Evolutionary conservation across 768 basidiomycete genomes (phyloP).

Genomic region (Podaxis mareebaensis): DNA sequence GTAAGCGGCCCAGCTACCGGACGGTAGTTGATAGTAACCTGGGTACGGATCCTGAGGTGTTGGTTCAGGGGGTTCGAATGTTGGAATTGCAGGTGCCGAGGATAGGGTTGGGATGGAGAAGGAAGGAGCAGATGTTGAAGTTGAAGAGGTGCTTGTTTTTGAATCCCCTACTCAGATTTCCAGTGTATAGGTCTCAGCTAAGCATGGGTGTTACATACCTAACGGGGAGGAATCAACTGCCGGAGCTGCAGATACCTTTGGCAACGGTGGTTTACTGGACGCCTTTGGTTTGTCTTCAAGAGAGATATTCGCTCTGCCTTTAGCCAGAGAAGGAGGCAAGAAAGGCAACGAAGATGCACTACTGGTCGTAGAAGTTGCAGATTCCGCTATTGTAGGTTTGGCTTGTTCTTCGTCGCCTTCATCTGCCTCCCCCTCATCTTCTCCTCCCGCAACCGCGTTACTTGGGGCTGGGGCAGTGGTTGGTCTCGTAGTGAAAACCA

Average conservation of each 20-base stretch:
- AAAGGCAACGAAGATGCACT: conserved; percentile 36
- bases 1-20: conserved; percentile 77
- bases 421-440: conserved; percentile 10
- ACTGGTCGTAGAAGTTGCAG: conserved; percentile 12
- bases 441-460: conserved; percentile 12
- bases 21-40: conserved; percentile 84
- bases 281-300: conserved; percentile 39
- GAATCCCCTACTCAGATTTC: conserved; percentile 1
- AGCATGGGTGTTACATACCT: conserved; percentile 34
- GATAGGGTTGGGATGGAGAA: conserved; percentile 41
- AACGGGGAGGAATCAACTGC: conserved; percentile 71
- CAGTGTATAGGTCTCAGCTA: background rate
- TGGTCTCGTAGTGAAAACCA: conserved; percentile 51
- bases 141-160: conserved; percentile 24
- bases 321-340: conserved; percentile 62
- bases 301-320: conserved; percentile 60
- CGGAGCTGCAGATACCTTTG: conserved; percentile 29
- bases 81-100: conserved; percentile 68
- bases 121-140: conserved; percentile 25
- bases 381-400: conserved; percentile 16
- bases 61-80: conserved; percentile 73
- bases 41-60: conserved; percentile 77
- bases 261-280: conserved; percentile 17
- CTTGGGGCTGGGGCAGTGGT: conserved; percentile 14
- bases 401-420: conserved; percentile 26